A percentile compares a stretch with the other conserved stretches of the same genome.
Evolutionary conservation across 805 yeast species (phyloP).

Genomic region (Myxozyma udenii): DNA sequence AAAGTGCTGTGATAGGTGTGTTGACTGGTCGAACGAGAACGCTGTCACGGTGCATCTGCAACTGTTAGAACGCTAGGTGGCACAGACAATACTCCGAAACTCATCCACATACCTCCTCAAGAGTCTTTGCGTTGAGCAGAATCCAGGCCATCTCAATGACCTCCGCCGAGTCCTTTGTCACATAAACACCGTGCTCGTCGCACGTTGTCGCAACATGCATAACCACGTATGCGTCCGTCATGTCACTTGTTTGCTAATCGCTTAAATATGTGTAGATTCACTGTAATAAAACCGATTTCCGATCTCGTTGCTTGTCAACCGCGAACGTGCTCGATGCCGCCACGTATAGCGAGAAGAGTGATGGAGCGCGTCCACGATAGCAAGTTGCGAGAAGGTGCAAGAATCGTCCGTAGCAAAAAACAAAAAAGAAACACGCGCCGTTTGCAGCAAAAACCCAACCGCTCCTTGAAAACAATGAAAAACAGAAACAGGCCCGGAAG

Average conservation of each 20-base stretch:
- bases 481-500: no score
- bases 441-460: no score
- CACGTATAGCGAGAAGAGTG: not conserved
- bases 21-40: constrained; percentile 58
- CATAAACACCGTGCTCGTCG: constrained; percentile 58
- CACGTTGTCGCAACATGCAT: constrained; percentile 63
- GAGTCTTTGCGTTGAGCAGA: constrained; percentile 52
- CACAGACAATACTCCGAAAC: not conserved
- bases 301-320: no score
- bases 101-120: constrained; percentile 38
- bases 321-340: not conserved
- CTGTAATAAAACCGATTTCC: no score
- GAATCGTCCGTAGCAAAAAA: not conserved
- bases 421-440: not conserved
- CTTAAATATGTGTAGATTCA: no score
- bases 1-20: constrained; percentile 60
- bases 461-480: no score
- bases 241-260: no score
- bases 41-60: constrained; percentile 42
- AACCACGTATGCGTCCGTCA: constrained; percentile 59
- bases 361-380: not conserved
- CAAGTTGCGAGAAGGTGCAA: not conserved
- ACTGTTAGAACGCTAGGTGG: not conserved
- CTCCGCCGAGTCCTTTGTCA: constrained; percentile 65
- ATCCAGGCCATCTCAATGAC: constrained; percentile 67